Base-by-base conservation (phyloP, 148 eudicot genomes). In the Spergularia marina region DNA sequence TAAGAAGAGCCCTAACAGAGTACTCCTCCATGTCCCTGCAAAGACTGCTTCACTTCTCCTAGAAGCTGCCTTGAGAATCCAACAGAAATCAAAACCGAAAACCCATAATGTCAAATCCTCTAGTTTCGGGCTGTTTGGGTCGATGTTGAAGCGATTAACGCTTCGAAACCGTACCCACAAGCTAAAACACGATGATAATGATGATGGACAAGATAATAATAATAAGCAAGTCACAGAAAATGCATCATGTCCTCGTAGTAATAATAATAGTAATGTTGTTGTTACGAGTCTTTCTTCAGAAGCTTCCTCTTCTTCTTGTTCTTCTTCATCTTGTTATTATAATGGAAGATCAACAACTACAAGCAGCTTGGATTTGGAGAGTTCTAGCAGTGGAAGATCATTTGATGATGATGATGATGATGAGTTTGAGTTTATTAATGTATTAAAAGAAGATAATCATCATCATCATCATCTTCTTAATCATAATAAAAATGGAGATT, bases 61-160 rank as follows among this genome's bases (percentile, higher is more conserved):
- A 4, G 97, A 95, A 73, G 93, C 98, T 2, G 97, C 97, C 1
- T 53, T 85, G 65, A 81, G 85, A 81, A 87, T 90, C 63, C 89
- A 95, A 25, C 86, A 82, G 1, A 83, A 77, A 10, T 61, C 78
- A 0, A 87, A 76, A 70, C 16, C 16, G 2, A 69, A 83, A 83
- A 18, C 86, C 77, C 87, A 83, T 60, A 23, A 56, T 0, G 83
- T 44, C 49, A 53, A 39, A 36, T 78, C 53, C 11, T 75, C 82
- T 11, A 83, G 94, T 40, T 84, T 88, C 3, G 86, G 89, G 12
- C 54, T 92, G 8, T 79, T 91, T 4, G 91, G 89, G 51, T 90
- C 98, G 8, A 59, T 91, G 78, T 30, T 91, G 15, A 90, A 78
- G 63, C 72, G 80, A 7, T 61, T 91, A 10, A 83, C 83, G 10